phyloP scores from a whole-genome alignment of 441 rosid species.

The Croton setiger region DNA sequence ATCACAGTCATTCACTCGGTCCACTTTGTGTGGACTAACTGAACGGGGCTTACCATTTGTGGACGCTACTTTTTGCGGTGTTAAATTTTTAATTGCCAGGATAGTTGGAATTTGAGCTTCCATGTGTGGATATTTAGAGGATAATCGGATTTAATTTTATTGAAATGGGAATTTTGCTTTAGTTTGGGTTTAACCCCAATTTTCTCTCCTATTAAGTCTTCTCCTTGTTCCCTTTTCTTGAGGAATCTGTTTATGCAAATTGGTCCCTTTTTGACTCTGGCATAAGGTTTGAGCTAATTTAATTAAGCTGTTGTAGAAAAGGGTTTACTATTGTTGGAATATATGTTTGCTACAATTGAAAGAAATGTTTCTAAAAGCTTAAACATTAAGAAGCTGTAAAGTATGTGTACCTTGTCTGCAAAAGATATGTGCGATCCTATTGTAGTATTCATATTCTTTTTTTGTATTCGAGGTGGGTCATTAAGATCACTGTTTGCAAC shows the following conservation, averaged over 20 bases:
- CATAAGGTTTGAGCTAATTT: neutral
- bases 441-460: neutral
- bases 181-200: too few species aligned
- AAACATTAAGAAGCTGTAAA: neutral
- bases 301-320: neutral
- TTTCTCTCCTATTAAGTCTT: too few species aligned
- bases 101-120: too few species aligned
- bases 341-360: neutral
- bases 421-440: neutral
- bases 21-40: neutral
- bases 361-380: neutral
- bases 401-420: neutral
- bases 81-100: too few species aligned
- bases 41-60: constrained; percentile 27
- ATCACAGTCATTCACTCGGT: neutral
- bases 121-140: too few species aligned
- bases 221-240: neutral
- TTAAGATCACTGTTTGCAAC: too few species aligned
- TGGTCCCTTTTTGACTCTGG: neutral
- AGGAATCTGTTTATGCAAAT: too few species aligned
- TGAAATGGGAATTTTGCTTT: neutral
- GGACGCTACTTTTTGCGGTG: neutral
- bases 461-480: too few species aligned
- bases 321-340: neutral
- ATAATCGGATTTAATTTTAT: too few species aligned